A percentile compares a stretch with the other conserved stretches of the same genome.
These are phyloP conservation scores for Corynespora cassiicola DNA, from an alignment of 2,329 filamentous ascomycete genomes.

Conservation along the genomic window DNA sequence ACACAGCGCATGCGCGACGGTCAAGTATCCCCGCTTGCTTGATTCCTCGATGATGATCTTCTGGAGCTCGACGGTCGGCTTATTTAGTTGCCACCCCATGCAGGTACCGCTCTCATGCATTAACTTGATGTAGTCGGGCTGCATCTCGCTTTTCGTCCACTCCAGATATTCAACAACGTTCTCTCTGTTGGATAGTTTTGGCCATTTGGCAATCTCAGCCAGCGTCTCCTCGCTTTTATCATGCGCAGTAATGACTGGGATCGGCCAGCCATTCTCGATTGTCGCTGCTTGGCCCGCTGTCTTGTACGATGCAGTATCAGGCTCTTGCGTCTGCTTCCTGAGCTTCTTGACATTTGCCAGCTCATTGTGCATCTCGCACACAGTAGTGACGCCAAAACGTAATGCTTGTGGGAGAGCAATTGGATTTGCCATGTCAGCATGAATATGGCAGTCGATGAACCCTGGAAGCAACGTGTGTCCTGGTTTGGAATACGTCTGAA, in stretches of 20 bases:
- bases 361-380: constrained; percentile 57
- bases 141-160: constrained; percentile 46
- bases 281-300: constrained; percentile 57
- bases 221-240: constrained; percentile 44
- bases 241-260: constrained; percentile 49
- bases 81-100: constrained; percentile 44
- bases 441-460: constrained; percentile 59
- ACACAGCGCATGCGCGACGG: constrained; percentile 50
- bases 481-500: constrained; percentile 49
- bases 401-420: constrained; percentile 52
- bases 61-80: constrained; percentile 54
- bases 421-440: constrained; percentile 50
- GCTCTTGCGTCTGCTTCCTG: constrained; percentile 30
- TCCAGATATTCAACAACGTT: constrained; percentile 53
- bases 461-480: constrained; percentile 58
- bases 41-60: constrained; percentile 51
- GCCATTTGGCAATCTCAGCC: constrained; percentile 54
- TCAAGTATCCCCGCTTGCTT: constrained; percentile 42
- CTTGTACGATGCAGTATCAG: constrained; percentile 56
- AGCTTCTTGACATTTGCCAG: constrained; percentile 33
- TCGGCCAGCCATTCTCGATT: constrained; percentile 60
- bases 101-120: constrained; percentile 57
- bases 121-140: constrained; percentile 58
- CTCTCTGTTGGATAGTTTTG: constrained; percentile 49
- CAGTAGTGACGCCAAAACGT: constrained; percentile 59